Base-by-base conservation (phyloP, 2,329 filamentous ascomycete genomes). In the Pseudogymnoascus sp. region DNA sequence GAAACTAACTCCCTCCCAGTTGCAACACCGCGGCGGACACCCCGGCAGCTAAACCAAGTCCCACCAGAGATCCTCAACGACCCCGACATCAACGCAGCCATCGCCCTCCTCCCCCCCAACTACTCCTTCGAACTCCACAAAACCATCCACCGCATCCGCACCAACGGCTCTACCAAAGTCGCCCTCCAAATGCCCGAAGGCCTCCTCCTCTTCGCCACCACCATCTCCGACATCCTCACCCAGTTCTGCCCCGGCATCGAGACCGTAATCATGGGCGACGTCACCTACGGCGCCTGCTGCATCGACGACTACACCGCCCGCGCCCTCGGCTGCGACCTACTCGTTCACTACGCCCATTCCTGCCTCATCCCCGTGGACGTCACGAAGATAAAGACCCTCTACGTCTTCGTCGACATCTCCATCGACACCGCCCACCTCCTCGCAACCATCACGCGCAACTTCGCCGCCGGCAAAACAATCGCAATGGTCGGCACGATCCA, bases 121-220 rank as follows among this genome's bases (percentile, higher is more conserved):
- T 99, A 99, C 82, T 93, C 90, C 70, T 99, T 99, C 74, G 95
- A 99, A 78, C 92, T 99, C 63, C 95, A 91, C 74, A 99, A 99
- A 79, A 99, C 95, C 7, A 96, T 99, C 71, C 92, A 97, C 76
- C 87, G 93, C 59, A 93, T 99, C 75, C 88, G 91, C 51, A 88
- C 87, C 1, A 86, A 88, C 7, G 86, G 84, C 7, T 87, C 93
- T 1, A 93, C 87, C 73, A 89, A 87, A 68, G 87, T 99, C 2
- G 96, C 93, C 0, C 81, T 99, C n/a, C 95, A 99, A 76, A 95
- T 99, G 81, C 95, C 95, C 4, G 96, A 99, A 76, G 95, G 95
- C 1, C 83, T 99, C 1, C 84, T 99, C 29, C 81, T 99, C 64
- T 99, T 99, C 74, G 95, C 95, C 21, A 97, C 95, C 26, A 99